Evolutionary conservation across 768 basidiomycete species (phyloP), one percentile per base, ranked within the genome.

Genomic region (Suillus luteus): DNA sequence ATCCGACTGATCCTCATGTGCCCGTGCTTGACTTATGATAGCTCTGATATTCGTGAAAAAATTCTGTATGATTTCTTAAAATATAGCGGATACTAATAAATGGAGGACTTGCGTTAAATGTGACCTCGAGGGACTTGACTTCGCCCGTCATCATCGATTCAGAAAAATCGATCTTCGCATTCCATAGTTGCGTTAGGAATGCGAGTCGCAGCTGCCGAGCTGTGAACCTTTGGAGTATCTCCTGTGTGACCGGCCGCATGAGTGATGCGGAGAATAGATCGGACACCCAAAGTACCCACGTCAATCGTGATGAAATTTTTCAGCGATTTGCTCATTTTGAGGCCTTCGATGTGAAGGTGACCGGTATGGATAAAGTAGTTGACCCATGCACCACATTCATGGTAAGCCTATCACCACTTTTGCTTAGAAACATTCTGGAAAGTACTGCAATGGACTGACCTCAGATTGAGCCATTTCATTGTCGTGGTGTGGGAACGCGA

Each of bases 291-390:
- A 49, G 31, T 46, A 71, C 89, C 74, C 71, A 92, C 92, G 70
- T 92, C 89, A 63, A 99, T 97, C 8, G 97, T 98, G 70, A 99
- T 97, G 74, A 99, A 99, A 73, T 99, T 99, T 77, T 99, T 99
- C 66, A 99, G 78, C 11, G 94, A 96, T 78, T 99, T 99, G 80
- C 93, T 95, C 97, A 99, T 99, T 78, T 99, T 99, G 64, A 97
- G 81, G 10, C 97, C 97, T 74, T 97, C 95, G 69, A 99, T 99
- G 75, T 99, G 96, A 40, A 99, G 80, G 80, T 99, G 97, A 12
- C 97, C 97, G 0, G 96, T 99, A 77, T 99, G 97, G 57, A 99
- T 80, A 81, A 99, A 99, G 76, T 99, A 99, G 73, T 97, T 98
- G 68, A 99, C 96, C 97, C 97, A 99, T 67, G 95, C 83, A 33